These are phyloP conservation scores for Mollisiaceae sp. DNA, from an alignment of 2,329 filamentous ascomycete species.

Conservation along the genomic window DNA sequence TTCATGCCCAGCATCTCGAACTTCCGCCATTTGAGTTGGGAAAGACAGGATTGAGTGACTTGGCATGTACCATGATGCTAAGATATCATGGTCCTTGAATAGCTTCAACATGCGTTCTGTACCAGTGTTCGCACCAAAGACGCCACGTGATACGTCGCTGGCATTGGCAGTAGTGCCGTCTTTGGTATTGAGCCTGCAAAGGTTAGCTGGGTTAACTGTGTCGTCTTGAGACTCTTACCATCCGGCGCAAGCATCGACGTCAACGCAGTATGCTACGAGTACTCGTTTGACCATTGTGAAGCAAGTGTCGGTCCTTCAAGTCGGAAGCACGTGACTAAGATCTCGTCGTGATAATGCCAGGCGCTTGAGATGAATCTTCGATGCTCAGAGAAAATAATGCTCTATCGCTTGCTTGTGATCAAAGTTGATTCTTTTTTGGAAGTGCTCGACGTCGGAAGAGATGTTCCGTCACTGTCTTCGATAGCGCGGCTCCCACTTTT, in stretches of 20 bases:
- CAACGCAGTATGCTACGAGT: slow-evolving; percentile 48
- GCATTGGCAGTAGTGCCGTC: slow-evolving; percentile 45
- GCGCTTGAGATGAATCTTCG: too few species aligned
- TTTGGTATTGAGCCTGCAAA: slow-evolving; percentile 47
- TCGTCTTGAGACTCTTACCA: slow-evolving; percentile 35
- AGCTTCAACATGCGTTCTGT: slow-evolving; percentile 45
- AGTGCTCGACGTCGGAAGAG: neutral
- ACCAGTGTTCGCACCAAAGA: slow-evolving; percentile 37
- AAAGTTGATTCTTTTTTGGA: neutral
- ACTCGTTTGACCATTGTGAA: slow-evolving; percentile 41
- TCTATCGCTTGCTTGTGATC: too few species aligned
- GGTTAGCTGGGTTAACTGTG: neutral
- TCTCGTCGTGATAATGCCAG: too few species aligned
- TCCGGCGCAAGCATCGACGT: slow-evolving; percentile 47
- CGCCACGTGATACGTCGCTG: slow-evolving; percentile 34
- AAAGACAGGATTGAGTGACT: slow-evolving; percentile 42
- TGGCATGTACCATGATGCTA: slow-evolving; percentile 49
- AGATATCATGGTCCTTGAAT: slow-evolving; percentile 48
- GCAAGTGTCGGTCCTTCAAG: too few species aligned
- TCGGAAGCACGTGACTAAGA: too few species aligned
- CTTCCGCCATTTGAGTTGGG: slow-evolving; percentile 29
- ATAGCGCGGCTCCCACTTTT: slow-evolving; percentile 7
- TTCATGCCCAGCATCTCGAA: slow-evolving; percentile 9
- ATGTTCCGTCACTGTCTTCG: neutral
- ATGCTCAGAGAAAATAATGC: too few species aligned